phyloP scores from a whole-genome alignment of 2,329 filamentous ascomycete species.

The Alternaria gansuensis region DNA sequence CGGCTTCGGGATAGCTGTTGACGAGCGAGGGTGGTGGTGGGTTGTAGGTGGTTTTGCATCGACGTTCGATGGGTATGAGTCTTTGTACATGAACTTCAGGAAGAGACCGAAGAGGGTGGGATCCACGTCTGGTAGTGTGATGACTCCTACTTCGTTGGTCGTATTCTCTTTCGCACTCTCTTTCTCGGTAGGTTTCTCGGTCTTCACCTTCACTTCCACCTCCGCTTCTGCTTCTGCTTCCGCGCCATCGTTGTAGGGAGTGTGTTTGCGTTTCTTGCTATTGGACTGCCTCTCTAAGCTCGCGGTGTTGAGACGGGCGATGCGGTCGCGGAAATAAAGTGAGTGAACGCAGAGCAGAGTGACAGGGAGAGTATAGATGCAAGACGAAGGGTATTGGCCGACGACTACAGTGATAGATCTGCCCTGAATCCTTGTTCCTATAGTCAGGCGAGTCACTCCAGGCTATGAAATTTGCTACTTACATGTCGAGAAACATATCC shows the following conservation, averaged over 20 bases:
- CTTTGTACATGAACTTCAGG: slow-evolving; percentile 34
- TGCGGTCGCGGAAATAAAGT: slow-evolving; percentile 15
- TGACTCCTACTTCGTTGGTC: not conserved
- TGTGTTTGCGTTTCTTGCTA: slow-evolving; percentile 27
- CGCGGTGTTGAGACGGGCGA: not conserved
- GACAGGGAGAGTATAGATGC: slow-evolving; percentile 19
- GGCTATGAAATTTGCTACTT: not conserved
- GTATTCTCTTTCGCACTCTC: not conserved
- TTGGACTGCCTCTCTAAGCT: not conserved
- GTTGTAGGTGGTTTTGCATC: slow-evolving; percentile 5
- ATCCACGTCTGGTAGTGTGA: slow-evolving; percentile 21
- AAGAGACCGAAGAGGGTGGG: slow-evolving; percentile 33
- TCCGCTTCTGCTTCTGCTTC: not conserved
- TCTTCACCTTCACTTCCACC: not conserved
- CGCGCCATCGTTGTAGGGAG: not conserved
- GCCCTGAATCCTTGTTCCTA: slow-evolving; percentile 21
- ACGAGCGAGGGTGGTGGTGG: not conserved
- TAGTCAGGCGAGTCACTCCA: not conserved
- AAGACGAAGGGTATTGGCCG: not conserved
- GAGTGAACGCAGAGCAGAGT: slow-evolving; percentile 24
- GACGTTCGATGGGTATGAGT: slow-evolving; percentile 24
- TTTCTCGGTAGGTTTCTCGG: not conserved
- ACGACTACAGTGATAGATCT: slow-evolving; percentile 15
- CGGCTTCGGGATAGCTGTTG: not conserved
- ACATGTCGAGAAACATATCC: slow-evolving; percentile 20